Base-by-base conservation (phyloP, 495 filamentous ascomycete genomes). In the Annulohypoxylon nitens region DNA sequence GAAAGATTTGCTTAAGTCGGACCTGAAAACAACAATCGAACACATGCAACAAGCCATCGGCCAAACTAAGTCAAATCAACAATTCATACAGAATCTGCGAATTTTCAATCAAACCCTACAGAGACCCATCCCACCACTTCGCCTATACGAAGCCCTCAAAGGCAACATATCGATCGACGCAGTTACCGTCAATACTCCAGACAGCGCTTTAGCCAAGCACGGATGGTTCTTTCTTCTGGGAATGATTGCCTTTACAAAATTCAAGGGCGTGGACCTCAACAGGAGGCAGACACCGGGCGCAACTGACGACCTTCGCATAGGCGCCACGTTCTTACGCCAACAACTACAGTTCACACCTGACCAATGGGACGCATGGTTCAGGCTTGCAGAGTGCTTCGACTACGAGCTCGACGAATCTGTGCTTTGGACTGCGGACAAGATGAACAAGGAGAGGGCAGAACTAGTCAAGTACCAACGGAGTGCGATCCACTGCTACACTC, bases 291-390 rank as follows among this genome's bases (percentile, higher is more conserved):
- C 86, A 23, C 89, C 91, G 14, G 90, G 90, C 14, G 92, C 93
- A 45, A 94, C 91, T 0, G 93, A 95, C 64, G 96, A 98, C 74
- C 84, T 98, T 45, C 90, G 95, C 58, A 90, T 95, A 45, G 95
- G 93, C 2, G 88, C 92, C 62, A 89, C 87, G 0, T 97, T 93
- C 78, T 90, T 98, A 76, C 85, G 91, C 62, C 89, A 94, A 67
- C 95, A 98, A 73, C 82, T 99, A 1, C 92, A 97, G 71, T 93
- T 94, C 77, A 92, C 89, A 14, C 88, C 89, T 1, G 91, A 95
- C 30, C 89, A 90, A 54, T 99, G 96, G 96, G 95, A 98, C 78
- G 90, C 95, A 0, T 99, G 96, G 97, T 98, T 95, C 79, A 90
- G 96, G 54, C 86, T 98, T 5, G 96, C 91, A 10, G 96, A 99